Evolutionary conservation across 176 grass and related monocot genomes (phyloP).

Genomic region (Melocanna baccifera): DNA sequence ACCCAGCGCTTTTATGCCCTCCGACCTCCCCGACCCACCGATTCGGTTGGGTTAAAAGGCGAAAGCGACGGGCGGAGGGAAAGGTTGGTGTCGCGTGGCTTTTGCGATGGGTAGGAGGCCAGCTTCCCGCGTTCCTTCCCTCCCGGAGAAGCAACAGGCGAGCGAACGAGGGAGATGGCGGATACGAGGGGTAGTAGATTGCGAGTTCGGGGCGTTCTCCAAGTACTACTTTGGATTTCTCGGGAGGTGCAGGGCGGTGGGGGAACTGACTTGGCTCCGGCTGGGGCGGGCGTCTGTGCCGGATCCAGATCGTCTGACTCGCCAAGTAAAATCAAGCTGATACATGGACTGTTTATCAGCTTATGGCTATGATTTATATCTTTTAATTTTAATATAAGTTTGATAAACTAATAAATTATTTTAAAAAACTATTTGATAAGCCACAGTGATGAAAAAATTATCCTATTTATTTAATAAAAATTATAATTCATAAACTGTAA

Average conservation of each 20-base stretch:
- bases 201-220: not conserved
- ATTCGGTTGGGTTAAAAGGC: slow-evolving; percentile 7
- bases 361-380: no score
- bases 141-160: slow-evolving; percentile 39
- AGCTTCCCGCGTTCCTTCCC: slow-evolving; percentile 43
- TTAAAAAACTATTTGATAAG: no score
- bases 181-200: not conserved
- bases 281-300: not conserved
- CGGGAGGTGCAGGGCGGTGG: slow-evolving; percentile 15
- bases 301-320: no score
- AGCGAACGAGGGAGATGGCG: not conserved
- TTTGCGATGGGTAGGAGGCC: slow-evolving; percentile 31
- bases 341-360: no score
- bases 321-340: no score
- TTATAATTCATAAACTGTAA: no score
- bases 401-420: no score
- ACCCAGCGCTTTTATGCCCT: slow-evolving; percentile 19
- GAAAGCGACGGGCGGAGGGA: slow-evolving; percentile 37
- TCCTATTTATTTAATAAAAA: no score
- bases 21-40: slow-evolving; percentile 3
- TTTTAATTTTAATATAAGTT: no score
- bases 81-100: slow-evolving; percentile 39
- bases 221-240: slow-evolving; percentile 40
- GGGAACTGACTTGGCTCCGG: not conserved
- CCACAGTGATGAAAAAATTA: rapidly evolving